A percentile compares a stretch with the other conserved stretches of the same genome.
phyloP scores from a whole-genome alignment of 352 stramenopile genomes.

The Aphanomyces euteiches region DNA sequence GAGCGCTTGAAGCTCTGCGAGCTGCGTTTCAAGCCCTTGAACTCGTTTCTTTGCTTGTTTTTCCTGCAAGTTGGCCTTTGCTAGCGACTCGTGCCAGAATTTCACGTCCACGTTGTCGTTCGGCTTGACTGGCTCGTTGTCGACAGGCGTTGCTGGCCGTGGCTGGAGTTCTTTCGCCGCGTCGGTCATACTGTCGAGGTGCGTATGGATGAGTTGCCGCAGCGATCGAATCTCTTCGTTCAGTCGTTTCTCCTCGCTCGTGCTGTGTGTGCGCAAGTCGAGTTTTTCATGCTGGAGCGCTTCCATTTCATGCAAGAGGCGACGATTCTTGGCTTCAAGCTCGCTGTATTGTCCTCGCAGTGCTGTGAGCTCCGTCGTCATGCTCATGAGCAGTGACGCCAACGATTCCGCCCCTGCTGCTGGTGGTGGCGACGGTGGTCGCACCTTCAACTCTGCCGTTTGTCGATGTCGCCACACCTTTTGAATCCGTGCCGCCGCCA shows the following conservation, averaged over 20 bases:
- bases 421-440: not conserved
- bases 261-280: conserved; percentile 41
- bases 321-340: conserved; percentile 62
- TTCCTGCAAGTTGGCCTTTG: not conserved
- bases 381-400: conserved; percentile 51
- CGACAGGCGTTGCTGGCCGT: not conserved
- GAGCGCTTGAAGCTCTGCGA: conserved; percentile 66
- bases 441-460: not conserved
- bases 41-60: conserved; percentile 7
- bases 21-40: not conserved
- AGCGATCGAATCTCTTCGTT: not conserved
- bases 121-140: not conserved
- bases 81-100: conserved; percentile 11
- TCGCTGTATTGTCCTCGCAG: conserved; percentile 48
- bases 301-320: conserved; percentile 62
- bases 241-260: conserved; percentile 14
- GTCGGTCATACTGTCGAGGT: not conserved
- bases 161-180: not conserved
- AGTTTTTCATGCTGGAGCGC: conserved; percentile 61
- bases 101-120: conserved; percentile 7
- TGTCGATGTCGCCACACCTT: not conserved
- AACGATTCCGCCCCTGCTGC: conserved; percentile 38
- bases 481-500: conserved; percentile 6
- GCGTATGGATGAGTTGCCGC: not conserved
- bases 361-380: conserved; percentile 60